Percentiles rank a stretch among this genome's conserved stretches.
Evolutionary conservation across 805 yeast genomes (phyloP).

Genomic region (Alloascoidea africana): DNA sequence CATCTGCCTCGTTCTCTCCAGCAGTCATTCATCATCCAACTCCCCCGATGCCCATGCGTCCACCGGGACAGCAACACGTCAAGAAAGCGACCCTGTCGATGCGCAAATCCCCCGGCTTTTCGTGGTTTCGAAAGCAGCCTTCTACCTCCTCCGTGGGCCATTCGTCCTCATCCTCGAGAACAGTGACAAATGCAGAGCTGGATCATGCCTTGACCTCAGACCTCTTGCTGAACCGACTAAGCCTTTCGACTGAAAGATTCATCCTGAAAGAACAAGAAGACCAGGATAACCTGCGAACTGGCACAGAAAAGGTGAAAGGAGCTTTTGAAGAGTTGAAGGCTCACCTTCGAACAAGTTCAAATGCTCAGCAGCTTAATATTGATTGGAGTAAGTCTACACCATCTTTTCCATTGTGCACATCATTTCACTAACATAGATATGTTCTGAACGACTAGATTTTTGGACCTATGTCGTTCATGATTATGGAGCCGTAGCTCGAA

Average conservation of each 20-base stretch:
- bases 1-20: too few relatives aligned
- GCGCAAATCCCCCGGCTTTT: conserved; percentile 5
- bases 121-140: not conserved
- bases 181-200: not conserved
- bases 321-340: conserved; percentile 8
- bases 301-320: conserved; percentile 11
- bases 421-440: too few relatives aligned
- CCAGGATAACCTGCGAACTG: conserved; percentile 8
- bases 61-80: not conserved
- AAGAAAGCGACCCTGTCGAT: conserved; percentile 10
- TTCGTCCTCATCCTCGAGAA: conserved; percentile 3
- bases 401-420: too few relatives aligned
- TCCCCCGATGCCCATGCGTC: not conserved
- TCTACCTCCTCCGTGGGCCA: conserved; percentile 9
- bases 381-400: too few relatives aligned
- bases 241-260: not conserved
- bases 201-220: not conserved
- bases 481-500: conserved; percentile 49
- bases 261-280: not conserved
- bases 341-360: not conserved
- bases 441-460: too few relatives aligned
- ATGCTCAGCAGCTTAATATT: not conserved
- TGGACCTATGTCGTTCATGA: conserved; percentile 78
- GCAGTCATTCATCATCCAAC: not conserved
- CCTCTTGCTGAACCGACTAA: not conserved